These are phyloP conservation scores for Nitzschia palea DNA, from an alignment of 108 stramenopile species.

Conservation along the genomic window DNA sequence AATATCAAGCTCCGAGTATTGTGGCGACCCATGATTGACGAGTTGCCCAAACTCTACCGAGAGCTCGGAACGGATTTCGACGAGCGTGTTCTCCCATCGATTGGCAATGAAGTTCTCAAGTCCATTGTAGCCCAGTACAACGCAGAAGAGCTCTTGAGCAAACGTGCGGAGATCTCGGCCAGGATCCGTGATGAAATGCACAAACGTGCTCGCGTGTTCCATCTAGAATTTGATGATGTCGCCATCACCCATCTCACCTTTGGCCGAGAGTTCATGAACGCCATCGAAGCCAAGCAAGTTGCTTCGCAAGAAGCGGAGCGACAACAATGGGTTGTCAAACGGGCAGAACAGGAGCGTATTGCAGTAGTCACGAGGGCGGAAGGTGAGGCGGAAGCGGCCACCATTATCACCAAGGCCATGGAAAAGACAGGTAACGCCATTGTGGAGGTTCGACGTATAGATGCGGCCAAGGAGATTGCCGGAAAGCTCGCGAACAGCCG, in stretches of 20 bases:
- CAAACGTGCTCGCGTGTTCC: slow-evolving; percentile 92
- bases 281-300: slow-evolving; percentile 99
- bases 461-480: slow-evolving; percentile 99
- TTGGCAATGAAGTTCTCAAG: slow-evolving; percentile 99
- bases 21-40: slow-evolving; percentile 92
- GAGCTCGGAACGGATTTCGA: slow-evolving; percentile 96
- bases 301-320: slow-evolving; percentile 99
- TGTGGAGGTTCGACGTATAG: slow-evolving; percentile 98
- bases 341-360: slow-evolving; percentile 97
- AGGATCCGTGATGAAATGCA: slow-evolving; percentile 94
- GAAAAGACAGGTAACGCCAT: slow-evolving; percentile 95
- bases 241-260: slow-evolving; percentile 99
- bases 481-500: slow-evolving; percentile 87
- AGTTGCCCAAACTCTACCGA: slow-evolving; percentile 92
- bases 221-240: slow-evolving; percentile 98
- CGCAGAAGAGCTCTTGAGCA: slow-evolving; percentile 97
- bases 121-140: slow-evolving; percentile 99
- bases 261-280: slow-evolving; percentile 96
- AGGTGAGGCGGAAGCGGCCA: slow-evolving; percentile 98
- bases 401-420: slow-evolving; percentile 96
- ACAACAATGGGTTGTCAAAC: slow-evolving; percentile 95
- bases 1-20: slow-evolving; percentile 98
- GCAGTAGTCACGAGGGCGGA: slow-evolving; percentile 98
- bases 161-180: slow-evolving; percentile 93
- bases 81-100: slow-evolving; percentile 98